phyloP scores from a whole-genome alignment of 163 green algal species.

The Coccomyxa subellipsoidea region DNA sequence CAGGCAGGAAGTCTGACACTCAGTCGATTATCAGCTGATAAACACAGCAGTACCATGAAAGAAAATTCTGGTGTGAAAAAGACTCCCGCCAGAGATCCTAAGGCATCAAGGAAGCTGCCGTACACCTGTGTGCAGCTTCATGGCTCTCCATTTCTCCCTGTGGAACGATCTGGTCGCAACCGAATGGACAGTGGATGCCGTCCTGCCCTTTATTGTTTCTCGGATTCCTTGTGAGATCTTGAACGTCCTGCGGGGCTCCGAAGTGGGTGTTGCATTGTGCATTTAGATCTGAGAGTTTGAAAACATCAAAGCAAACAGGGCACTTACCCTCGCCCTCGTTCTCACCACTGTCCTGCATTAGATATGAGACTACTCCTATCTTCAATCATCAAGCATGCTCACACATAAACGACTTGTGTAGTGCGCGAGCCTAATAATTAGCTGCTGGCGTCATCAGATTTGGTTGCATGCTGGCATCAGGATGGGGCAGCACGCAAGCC shows the following conservation, averaged over 20 bases:
- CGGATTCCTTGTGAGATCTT: neutral
- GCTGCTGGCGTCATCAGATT: too few relatives aligned
- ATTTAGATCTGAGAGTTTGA: neutral
- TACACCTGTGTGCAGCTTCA: slow-evolving; percentile 6
- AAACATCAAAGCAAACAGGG: neutral
- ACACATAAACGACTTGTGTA: too few relatives aligned
- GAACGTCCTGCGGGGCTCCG: neutral
- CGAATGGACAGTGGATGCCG: neutral
- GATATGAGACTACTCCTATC: neutral
- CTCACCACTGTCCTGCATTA: neutral
- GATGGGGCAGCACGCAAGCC: too few relatives aligned
- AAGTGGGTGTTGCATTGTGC: neutral
- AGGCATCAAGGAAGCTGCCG: neutral
- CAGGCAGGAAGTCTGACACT: too few relatives aligned
- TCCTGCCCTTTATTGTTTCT: neutral
- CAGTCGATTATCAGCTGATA: neutral
- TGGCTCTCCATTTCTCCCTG: neutral
- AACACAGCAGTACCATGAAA: neutral
- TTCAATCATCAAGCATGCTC: neutral
- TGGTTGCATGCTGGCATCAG: too few relatives aligned
- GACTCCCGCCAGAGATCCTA: neutral
- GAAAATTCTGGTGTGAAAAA: neutral
- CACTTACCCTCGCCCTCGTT: neutral
- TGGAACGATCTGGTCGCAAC: neutral
- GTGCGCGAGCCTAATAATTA: too few relatives aligned